These are phyloP conservation scores for Malus orientalis DNA, from an alignment of 306 rosid genomes.

Conservation along the genomic window DNA sequence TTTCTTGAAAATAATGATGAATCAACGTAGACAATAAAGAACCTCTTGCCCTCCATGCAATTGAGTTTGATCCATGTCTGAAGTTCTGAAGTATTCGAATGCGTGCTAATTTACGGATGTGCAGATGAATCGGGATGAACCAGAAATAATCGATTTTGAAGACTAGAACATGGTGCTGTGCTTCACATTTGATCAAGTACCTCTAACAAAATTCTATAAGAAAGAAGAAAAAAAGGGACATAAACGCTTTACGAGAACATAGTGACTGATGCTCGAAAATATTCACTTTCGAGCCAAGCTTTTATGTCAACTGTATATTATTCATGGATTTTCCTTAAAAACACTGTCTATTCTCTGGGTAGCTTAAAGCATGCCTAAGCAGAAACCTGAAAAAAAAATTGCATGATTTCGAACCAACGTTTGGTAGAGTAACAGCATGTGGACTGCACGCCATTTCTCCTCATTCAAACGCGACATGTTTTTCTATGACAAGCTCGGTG, in stretches of 20 bases:
- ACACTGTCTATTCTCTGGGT: constrained; percentile 22
- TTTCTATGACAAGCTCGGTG: constrained; percentile 17
- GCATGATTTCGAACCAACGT: constrained; percentile 18
- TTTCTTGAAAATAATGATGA: background rate
- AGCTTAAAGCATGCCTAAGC: constrained; percentile 17
- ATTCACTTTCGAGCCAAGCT: constrained; percentile 22
- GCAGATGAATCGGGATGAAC: background rate
- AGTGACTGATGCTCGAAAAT: constrained; percentile 9
- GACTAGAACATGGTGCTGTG: background rate
- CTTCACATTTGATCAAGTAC: background rate
- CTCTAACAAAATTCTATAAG: background rate
- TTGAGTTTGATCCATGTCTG: background rate
- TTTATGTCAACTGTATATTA: constrained; percentile 26
- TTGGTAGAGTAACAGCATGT: constrained; percentile 2
- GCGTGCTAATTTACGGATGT: too few relatives aligned
- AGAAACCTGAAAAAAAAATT: constrained; percentile 29
- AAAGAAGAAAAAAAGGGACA: background rate
- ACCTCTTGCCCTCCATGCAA: background rate
- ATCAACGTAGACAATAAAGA: background rate
- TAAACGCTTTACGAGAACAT: background rate
- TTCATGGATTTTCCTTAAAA: constrained; percentile 22
- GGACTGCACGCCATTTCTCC: background rate
- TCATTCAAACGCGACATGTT: background rate
- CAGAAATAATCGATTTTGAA: background rate
- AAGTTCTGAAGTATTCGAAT: background rate